Conservation (phyloP, 2,329 filamentous ascomycete species). For the Catunica adiposa region DNA sequence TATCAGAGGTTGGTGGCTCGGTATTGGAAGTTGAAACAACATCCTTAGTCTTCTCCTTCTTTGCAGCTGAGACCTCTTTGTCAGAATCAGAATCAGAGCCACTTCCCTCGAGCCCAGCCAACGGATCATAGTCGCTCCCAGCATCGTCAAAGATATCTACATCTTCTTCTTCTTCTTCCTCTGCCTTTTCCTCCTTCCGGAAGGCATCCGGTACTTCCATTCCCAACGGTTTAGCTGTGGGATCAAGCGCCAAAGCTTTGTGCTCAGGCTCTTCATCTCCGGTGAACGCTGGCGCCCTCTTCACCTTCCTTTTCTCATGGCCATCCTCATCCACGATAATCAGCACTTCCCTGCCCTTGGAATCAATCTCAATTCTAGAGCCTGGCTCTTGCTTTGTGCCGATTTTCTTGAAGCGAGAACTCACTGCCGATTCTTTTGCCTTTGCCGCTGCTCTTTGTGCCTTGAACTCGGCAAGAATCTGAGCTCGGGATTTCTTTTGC, state of each 20-base stretch:
- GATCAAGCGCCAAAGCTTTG: constrained; percentile 31
- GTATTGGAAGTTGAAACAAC: constrained; percentile 22
- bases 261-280: constrained; percentile 26
- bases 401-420: constrained; percentile 48
- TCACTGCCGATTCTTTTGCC: constrained; percentile 29
- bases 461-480: constrained; percentile 51
- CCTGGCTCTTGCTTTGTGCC: constrained; percentile 36
- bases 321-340: constrained; percentile 51
- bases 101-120: constrained; percentile 33
- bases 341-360: constrained; percentile 44
- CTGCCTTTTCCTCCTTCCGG: constrained; percentile 27
- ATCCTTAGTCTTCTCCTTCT: constrained; percentile 18
- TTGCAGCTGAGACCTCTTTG: constrained; percentile 25
- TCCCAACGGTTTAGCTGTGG: constrained; percentile 40
- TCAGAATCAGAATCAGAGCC: constrained; percentile 25
- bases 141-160: constrained; percentile 50
- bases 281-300: constrained; percentile 21
- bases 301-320: constrained; percentile 47
- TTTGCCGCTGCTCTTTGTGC: constrained; percentile 45
- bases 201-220: constrained; percentile 50
- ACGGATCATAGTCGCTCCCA: constrained; percentile 50
- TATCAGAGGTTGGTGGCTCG: constrained; percentile 22
- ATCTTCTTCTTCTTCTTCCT: constrained; percentile 36
- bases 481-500: constrained; percentile 46
- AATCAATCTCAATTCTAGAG: constrained; percentile 43